phyloP scores from a whole-genome alignment of 805 yeast species.

The Metschnikowia shivogae region DNA sequence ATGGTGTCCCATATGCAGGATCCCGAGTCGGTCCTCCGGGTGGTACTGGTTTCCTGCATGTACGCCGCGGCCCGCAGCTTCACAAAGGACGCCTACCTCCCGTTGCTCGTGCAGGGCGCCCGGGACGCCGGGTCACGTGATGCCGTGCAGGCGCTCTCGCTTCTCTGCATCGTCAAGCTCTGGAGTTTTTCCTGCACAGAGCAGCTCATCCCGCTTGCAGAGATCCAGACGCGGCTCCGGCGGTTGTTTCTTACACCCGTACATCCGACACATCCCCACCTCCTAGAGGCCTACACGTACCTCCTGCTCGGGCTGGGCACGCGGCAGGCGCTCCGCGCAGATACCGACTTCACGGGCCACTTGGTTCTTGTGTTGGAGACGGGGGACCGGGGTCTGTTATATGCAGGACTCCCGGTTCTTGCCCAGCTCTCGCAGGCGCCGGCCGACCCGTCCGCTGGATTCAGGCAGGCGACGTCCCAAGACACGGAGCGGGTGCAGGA shows the following conservation, averaged over 20 bases:
- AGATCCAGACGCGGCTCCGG: slow-evolving; percentile 7
- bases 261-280: neutral
- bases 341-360: slow-evolving; percentile 11
- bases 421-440: slow-evolving; percentile 34
- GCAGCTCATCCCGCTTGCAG: slow-evolving; percentile 11
- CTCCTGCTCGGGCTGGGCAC: slow-evolving; percentile 13
- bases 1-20: slow-evolving; percentile 5
- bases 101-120: slow-evolving; percentile 13
- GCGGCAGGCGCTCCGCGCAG: slow-evolving; percentile 9
- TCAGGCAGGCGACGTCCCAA: slow-evolving; percentile 29
- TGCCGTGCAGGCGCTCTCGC: slow-evolving; percentile 10
- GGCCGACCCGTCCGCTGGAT: slow-evolving; percentile 8
- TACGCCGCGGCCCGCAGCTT: slow-evolving; percentile 16
- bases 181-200: slow-evolving; percentile 19
- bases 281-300: slow-evolving; percentile 15
- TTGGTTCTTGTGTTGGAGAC: slow-evolving; percentile 15
- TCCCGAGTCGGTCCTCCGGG: slow-evolving; percentile 10
- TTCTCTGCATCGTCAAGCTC: slow-evolving; percentile 17
- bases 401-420: slow-evolving; percentile 41
- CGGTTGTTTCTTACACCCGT: slow-evolving; percentile 1
- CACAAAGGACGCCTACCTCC: slow-evolving; percentile 12
- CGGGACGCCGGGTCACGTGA: neutral
- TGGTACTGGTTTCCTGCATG: slow-evolving; percentile 15
- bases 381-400: slow-evolving; percentile 19
- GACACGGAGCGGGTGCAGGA: slow-evolving; percentile 23